Conservation (phyloP, 2,329 filamentous ascomycete species). For the Penicillium concentricum region DNA sequence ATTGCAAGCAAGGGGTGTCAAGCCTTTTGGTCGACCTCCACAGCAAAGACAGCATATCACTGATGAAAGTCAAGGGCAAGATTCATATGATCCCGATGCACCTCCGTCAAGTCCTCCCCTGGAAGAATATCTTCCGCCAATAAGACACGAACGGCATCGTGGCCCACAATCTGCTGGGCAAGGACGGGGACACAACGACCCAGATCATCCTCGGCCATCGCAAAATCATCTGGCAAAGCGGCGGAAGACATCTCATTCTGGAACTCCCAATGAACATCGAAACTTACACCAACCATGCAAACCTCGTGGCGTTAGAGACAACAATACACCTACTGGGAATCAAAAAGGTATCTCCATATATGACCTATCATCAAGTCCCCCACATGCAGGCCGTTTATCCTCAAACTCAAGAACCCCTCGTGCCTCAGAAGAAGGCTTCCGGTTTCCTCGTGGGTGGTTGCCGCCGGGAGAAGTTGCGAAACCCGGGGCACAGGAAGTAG, state of each 20-base stretch:
- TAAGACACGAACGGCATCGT: constrained; percentile 13
- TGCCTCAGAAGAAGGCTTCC: constrained; percentile 31
- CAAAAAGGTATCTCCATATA: constrained; percentile 20
- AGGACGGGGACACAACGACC: not conserved
- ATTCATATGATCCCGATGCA: constrained; percentile 33
- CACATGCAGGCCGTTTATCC: constrained; percentile 36
- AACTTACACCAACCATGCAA: constrained; percentile 10
- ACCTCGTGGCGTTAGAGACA: constrained; percentile 30
- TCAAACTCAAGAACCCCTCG: constrained; percentile 23
- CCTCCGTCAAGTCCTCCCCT: constrained; percentile 34
- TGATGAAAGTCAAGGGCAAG: constrained; percentile 33
- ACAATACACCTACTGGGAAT: constrained; percentile 12
- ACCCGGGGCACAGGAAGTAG: constrained; percentile 16
- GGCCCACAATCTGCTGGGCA: not conserved
- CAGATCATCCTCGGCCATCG: constrained; percentile 2
- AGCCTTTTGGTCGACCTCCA: constrained; percentile 39
- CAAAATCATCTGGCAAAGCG: constrained; percentile 33
- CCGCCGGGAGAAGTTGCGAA: constrained; percentile 27
- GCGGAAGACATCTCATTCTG: constrained; percentile 32
- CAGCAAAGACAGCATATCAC: constrained; percentile 17
- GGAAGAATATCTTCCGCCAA: constrained; percentile 32
- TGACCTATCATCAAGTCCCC: constrained; percentile 42
- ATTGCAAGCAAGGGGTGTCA: constrained; percentile 44
- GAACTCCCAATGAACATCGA: constrained; percentile 7
- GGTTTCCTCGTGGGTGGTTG: constrained; percentile 37